A percentile compares a stretch with the other conserved stretches of the same genome.
These are phyloP conservation scores for Fusarium sp. DNA, from an alignment of 2,329 filamentous ascomycete genomes.

Conservation along the genomic window DNA sequence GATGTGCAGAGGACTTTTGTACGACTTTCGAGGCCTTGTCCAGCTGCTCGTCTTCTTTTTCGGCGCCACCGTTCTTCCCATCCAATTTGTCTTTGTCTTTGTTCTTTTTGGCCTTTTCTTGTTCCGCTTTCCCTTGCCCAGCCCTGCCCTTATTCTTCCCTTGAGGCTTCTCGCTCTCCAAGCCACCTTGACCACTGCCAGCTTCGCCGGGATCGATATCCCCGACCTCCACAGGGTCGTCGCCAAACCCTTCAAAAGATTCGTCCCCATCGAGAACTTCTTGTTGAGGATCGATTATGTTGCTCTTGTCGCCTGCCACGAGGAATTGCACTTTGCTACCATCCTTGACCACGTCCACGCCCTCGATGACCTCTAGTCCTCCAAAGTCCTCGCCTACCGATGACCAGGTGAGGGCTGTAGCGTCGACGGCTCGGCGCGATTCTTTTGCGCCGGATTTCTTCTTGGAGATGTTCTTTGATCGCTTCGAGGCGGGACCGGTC, in stretches of 20 bases:
- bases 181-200: conserved; percentile 45
- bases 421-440: conserved; percentile 50
- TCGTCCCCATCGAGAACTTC: conserved; percentile 53
- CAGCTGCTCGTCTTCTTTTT: conserved; percentile 45
- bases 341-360: conserved; percentile 82
- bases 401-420: conserved; percentile 65
- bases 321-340: conserved; percentile 68
- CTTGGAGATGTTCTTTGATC: conserved; percentile 45
- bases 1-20: conserved; percentile 51
- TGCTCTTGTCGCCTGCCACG: conserved; percentile 53
- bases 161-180: conserved; percentile 44
- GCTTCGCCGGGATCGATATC: conserved; percentile 46
- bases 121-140: conserved; percentile 43
- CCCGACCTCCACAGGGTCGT: conserved; percentile 51
- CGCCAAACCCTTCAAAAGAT: conserved; percentile 73
- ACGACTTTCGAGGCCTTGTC: conserved; percentile 48
- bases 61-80: conserved; percentile 35
- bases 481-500: conserved; percentile 48
- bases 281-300: conserved; percentile 39
- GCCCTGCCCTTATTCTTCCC: conserved; percentile 45
- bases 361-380: conserved; percentile 89
- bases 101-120: conserved; percentile 31
- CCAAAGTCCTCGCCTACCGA: conserved; percentile 95
- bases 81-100: conserved; percentile 47
- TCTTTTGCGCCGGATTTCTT: conserved; percentile 44